phyloP scores from a whole-genome alignment of 139 green algal species.

The Raphidocelis subcapitata region DNA sequence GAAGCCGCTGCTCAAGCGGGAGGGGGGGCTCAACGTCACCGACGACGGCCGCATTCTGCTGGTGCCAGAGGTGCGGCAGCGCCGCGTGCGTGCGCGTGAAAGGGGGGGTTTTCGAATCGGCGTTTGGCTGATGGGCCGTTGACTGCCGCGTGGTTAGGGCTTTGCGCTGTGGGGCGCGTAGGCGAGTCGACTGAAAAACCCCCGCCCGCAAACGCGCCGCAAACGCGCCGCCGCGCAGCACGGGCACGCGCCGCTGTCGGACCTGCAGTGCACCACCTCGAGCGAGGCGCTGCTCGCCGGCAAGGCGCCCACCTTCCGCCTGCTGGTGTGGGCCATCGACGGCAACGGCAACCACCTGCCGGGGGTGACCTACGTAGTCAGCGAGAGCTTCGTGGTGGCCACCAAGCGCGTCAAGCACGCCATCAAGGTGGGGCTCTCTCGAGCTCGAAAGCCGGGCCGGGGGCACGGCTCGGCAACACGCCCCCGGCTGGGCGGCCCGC shows the following conservation, averaged over 20 bases:
- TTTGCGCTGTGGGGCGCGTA: background rate
- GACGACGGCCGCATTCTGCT: constrained; percentile 51
- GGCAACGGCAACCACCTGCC: constrained; percentile 25
- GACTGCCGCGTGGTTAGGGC: too few relatives aligned
- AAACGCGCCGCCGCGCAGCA: constrained; percentile 16
- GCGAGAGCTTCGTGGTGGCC: constrained; percentile 61
- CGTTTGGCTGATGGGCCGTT: too few relatives aligned
- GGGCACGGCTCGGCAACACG: too few relatives aligned
- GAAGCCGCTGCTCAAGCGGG: constrained; percentile 54
- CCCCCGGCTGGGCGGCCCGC: too few relatives aligned
- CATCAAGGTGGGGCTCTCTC: constrained; percentile 52
- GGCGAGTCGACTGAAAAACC: background rate
- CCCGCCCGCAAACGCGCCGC: background rate
- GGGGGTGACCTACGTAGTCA: constrained; percentile 58
- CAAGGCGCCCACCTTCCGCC: constrained; percentile 62
- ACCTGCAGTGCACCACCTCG: constrained; percentile 59
- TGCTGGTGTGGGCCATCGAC: constrained; percentile 66
- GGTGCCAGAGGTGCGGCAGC: constrained; percentile 41
- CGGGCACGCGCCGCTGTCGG: constrained; percentile 41
- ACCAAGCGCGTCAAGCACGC: constrained; percentile 68
- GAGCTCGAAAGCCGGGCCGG: too few relatives aligned
- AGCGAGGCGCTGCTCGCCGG: constrained; percentile 57
- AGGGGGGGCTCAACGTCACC: constrained; percentile 20
- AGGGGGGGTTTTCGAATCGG: too few relatives aligned
- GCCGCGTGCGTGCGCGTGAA: too few relatives aligned